These are phyloP conservation scores for Corylus heterophylla DNA, from an alignment of 306 rosid genomes.

Conservation along the genomic window DNA sequence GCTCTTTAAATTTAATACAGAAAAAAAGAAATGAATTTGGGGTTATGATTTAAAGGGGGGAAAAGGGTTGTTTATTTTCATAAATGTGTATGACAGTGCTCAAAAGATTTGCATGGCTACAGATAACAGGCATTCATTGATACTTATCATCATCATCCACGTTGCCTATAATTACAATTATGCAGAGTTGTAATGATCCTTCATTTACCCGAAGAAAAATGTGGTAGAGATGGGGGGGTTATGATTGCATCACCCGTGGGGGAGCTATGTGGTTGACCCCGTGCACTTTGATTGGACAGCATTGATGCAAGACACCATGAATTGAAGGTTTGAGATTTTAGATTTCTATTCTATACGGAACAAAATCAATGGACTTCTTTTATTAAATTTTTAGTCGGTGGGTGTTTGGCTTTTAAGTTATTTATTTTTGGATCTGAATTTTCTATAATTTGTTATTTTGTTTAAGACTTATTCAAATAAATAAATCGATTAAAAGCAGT, in stretches of 20 bases:
- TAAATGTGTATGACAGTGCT: conserved; percentile 67
- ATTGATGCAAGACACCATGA: conserved; percentile 55
- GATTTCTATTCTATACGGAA: no score
- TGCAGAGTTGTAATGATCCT: conserved; percentile 66
- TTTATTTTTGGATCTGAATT: no score
- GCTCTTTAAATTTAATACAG: conserved; percentile 20
- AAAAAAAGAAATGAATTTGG: background rate
- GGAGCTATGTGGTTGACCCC: conserved; percentile 44
- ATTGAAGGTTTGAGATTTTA: conserved; percentile 65
- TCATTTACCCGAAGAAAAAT: conserved; percentile 39
- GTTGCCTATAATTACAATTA: conserved; percentile 88
- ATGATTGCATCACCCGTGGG: conserved; percentile 49
- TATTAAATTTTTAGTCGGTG: no score
- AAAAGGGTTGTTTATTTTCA: conserved; percentile 44
- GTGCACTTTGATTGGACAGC: conserved; percentile 45
- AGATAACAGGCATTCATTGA: conserved; percentile 72
- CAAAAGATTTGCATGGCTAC: conserved; percentile 54
- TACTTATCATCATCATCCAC: conserved; percentile 69
- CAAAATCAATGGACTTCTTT: no score
- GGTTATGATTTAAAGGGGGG: conserved; percentile 49
- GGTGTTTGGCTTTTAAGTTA: conserved; percentile 23
- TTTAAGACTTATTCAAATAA: no score
- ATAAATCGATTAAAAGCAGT: no score
- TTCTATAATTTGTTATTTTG: background rate
- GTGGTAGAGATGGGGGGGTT: conserved; percentile 21